Evolutionary conservation across 2,329 filamentous ascomycete species (phyloP).

Genomic region (Diplodia sapinea): DNA sequence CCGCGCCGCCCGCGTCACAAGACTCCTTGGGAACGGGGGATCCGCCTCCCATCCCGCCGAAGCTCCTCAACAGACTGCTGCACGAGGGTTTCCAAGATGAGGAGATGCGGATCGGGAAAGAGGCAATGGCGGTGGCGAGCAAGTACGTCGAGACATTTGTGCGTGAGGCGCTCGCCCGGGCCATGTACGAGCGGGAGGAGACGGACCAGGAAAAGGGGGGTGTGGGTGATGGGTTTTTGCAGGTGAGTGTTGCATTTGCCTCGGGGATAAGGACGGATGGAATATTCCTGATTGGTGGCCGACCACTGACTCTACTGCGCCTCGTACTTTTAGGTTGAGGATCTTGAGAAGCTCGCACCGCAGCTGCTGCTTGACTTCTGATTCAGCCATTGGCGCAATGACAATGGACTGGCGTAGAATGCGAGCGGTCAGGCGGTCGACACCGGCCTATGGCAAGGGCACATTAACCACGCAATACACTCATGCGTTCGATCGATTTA

Average conservation of each 20-base stretch:
- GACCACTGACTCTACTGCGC: slow-evolving; percentile 2
- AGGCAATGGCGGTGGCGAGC: slow-evolving; percentile 76
- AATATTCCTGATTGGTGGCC: slow-evolving; percentile 52
- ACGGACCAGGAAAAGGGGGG: slow-evolving; percentile 42
- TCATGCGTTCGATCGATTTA: not conserved
- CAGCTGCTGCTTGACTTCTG: slow-evolving; percentile 87
- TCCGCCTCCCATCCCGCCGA: slow-evolving; percentile 65
- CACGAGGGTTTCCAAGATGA: slow-evolving; percentile 78
- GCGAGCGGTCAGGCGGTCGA: not conserved
- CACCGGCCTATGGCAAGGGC: not conserved
- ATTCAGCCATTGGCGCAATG: slow-evolving; percentile 1
- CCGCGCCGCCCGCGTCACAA: slow-evolving; percentile 29
- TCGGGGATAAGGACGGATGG: slow-evolving; percentile 18
- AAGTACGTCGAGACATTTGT: slow-evolving; percentile 94
- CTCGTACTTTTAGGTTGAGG: slow-evolving; percentile 68
- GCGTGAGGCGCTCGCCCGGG: slow-evolving; percentile 82
- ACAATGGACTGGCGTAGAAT: not conserved
- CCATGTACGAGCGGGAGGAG: slow-evolving; percentile 70
- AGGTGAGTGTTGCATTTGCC: slow-evolving; percentile 53
- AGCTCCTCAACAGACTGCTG: slow-evolving; percentile 76
- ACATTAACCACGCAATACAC: not conserved
- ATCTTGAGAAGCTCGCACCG: slow-evolving; percentile 85
- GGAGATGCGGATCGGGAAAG: slow-evolving; percentile 73
- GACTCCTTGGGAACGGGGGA: slow-evolving; percentile 27
- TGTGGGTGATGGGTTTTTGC: slow-evolving; percentile 67